Conservation (phyloP, 2,329 filamentous ascomycete genomes). For the Cladophialophora yegresii region DNA sequence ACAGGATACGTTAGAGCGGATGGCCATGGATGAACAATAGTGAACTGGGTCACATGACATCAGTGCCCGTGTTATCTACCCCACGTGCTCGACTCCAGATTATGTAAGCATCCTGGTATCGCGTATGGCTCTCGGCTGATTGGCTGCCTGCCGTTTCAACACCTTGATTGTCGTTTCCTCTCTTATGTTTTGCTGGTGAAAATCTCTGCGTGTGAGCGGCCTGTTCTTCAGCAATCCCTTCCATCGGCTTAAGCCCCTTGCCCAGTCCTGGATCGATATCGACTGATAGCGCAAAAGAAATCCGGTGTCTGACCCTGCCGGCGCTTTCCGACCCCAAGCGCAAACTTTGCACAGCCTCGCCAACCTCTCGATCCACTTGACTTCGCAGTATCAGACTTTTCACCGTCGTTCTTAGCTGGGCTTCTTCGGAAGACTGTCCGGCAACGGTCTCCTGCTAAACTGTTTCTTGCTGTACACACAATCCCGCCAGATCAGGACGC, state of each 20-base stretch:
- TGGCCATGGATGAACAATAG: conserved; percentile 34
- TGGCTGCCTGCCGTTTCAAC: conserved; percentile 19
- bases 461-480: background rate
- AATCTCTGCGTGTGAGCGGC: conserved; percentile 19
- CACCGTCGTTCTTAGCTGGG: background rate
- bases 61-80: background rate
- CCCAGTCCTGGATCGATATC: background rate
- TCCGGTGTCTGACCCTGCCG: conserved; percentile 15
- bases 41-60: background rate
- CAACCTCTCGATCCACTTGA: conserved; percentile 14
- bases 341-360: conserved; percentile 29
- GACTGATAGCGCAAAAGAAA: background rate
- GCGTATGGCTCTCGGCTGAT: conserved; percentile 14
- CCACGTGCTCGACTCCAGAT: conserved; percentile 18
- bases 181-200: conserved; percentile 4
- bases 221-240: conserved; percentile 4
- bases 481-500: background rate
- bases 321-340: conserved; percentile 26
- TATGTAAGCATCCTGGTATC: conserved; percentile 27
- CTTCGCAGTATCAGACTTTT: conserved; percentile 12
- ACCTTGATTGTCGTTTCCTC: conserved; percentile 15
- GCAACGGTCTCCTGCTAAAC: background rate
- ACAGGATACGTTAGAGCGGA: conserved; percentile 32
- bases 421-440: background rate
- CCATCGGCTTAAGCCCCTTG: conserved; percentile 7